A percentile compares a stretch with the other conserved stretches of the same genome.
Evolutionary conservation across 331 rosid species (phyloP).

Genomic region (Malus hybrid): DNA sequence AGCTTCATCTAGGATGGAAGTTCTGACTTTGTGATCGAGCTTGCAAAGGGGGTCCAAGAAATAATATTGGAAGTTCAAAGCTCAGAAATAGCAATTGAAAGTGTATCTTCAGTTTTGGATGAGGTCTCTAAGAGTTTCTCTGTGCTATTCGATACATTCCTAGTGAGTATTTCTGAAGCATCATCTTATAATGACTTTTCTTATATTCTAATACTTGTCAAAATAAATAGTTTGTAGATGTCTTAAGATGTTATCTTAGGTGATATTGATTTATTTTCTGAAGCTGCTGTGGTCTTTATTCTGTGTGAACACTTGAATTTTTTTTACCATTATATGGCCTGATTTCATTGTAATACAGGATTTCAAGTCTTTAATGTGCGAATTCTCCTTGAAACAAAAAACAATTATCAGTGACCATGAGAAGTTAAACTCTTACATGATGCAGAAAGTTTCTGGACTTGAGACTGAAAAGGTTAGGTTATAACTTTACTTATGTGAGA

Average conservation of each 20-base stretch:
- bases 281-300: neutral
- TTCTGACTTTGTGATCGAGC: constrained; percentile 34
- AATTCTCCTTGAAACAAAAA: constrained; percentile 35
- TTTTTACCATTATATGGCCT: neutral
- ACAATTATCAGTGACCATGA: constrained; percentile 31
- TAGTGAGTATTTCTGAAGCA: constrained; percentile 44
- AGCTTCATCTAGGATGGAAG: constrained; percentile 45
- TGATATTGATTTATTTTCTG: neutral
- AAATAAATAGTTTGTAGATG: neutral
- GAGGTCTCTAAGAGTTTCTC: constrained; percentile 50
- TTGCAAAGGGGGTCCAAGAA: constrained; percentile 50
- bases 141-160: constrained; percentile 36
- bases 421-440: constrained; percentile 46
- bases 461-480: constrained; percentile 64
- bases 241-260: constrained; percentile 1
- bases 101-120: constrained; percentile 44
- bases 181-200: constrained; percentile 1
- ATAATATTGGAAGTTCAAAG: constrained; percentile 51
- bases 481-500: neutral
- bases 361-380: constrained; percentile 40
- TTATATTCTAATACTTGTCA: neutral
- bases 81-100: constrained; percentile 42
- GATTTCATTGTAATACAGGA: constrained; percentile 42
- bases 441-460: constrained; percentile 45
- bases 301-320: neutral